Evolutionary conservation across 2,329 filamentous ascomycete genomes (phyloP).

Genomic region (Aureobasidium sp.): DNA sequence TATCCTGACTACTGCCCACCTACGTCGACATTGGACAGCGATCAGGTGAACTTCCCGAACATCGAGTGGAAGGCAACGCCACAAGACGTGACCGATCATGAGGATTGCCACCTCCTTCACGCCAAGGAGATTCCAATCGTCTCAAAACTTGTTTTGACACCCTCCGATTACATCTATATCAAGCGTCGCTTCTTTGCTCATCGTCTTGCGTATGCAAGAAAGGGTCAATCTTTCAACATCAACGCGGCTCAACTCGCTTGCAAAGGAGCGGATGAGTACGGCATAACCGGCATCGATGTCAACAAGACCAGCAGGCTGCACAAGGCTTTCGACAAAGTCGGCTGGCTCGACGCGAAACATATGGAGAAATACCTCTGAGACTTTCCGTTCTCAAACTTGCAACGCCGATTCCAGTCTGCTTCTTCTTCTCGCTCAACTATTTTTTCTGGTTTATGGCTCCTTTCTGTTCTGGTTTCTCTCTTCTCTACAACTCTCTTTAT

Average conservation of each 20-base stretch:
- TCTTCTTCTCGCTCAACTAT: neutral
- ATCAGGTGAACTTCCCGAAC: constrained; percentile 55
- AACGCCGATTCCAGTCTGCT: neutral
- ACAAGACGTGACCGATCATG: constrained; percentile 66
- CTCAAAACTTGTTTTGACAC: constrained; percentile 70
- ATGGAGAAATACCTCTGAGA: constrained; percentile 14
- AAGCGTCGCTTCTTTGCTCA: constrained; percentile 86
- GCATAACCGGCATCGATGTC: constrained; percentile 59
- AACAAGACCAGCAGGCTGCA: constrained; percentile 94
- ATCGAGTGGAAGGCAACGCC: constrained; percentile 79
- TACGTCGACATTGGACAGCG: constrained; percentile 54
- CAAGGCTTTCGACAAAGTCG: constrained; percentile 78
- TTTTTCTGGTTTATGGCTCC: neutral
- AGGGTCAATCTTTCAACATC: constrained; percentile 81
- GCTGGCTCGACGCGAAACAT: constrained; percentile 57
- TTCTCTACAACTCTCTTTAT: neutral
- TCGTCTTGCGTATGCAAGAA: constrained; percentile 56
- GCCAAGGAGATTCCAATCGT: constrained; percentile 70
- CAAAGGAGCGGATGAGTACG: constrained; percentile 40
- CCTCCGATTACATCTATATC: constrained; percentile 81
- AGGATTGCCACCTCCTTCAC: constrained; percentile 62
- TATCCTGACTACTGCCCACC: constrained; percentile 60
- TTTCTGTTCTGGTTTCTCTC: neutral
- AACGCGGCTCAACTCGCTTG: constrained; percentile 94
- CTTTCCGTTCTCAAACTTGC: neutral